Percentiles rank a stretch among this genome's conserved stretches.
These are phyloP conservation scores for Thraustotheca clavata DNA, from an alignment of 352 stramenopile genomes.

Conservation along the genomic window DNA sequence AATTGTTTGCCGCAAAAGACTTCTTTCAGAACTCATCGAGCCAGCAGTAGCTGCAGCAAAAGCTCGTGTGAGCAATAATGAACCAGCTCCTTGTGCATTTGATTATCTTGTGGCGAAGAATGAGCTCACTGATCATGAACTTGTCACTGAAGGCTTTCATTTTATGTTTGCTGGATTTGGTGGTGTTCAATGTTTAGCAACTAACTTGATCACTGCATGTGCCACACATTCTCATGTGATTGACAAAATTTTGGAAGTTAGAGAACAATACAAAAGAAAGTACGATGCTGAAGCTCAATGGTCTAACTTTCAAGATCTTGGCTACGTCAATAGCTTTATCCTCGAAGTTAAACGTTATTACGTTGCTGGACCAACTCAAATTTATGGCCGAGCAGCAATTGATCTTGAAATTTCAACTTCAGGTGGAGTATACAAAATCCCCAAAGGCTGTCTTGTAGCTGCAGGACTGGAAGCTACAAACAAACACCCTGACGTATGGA, in stretches of 20 bases:
- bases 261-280: neutral
- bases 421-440: neutral
- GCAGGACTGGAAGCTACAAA: conserved; percentile 10
- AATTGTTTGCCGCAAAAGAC: neutral
- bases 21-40: neutral
- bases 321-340: conserved; percentile 11
- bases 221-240: neutral
- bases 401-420: neutral
- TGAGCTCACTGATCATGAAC: neutral
- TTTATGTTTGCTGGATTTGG: conserved; percentile 8
- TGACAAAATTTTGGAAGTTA: neutral
- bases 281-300: conserved; percentile 2
- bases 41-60: neutral
- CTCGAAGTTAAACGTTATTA: conserved; percentile 17
- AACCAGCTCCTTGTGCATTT: neutral
- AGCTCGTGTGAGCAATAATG: neutral
- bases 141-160: conserved; percentile 12
- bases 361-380: conserved; percentile 1
- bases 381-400: neutral
- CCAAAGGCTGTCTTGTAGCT: conserved; percentile 1
- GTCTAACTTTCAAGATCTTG: conserved; percentile 4
- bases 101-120: neutral
- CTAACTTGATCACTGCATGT: conserved; percentile 13
- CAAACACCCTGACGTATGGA: conserved; percentile 5
- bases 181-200: neutral